A percentile compares a stretch with the other conserved stretches of the same genome.
These are phyloP conservation scores for Chrysoporthe austroafricana DNA, from an alignment of 2,329 filamentous ascomycete species.

Conservation along the genomic window DNA sequence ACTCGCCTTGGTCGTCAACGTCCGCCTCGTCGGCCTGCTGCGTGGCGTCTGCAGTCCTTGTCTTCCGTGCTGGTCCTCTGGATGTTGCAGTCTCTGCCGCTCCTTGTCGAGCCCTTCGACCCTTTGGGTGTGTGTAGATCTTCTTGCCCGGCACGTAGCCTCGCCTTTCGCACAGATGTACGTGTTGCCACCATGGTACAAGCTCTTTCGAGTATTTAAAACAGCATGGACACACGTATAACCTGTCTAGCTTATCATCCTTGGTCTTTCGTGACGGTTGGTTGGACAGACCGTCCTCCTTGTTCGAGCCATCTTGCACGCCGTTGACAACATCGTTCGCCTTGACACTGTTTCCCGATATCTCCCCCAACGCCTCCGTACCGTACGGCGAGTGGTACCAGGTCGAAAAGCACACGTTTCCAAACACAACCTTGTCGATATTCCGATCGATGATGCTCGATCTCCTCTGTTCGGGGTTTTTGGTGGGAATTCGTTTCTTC, in stretches of 20 bases:
- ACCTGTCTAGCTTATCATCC: slow-evolving; percentile 59
- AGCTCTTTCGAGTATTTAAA: slow-evolving; percentile 84
- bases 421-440: slow-evolving; percentile 84
- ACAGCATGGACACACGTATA: slow-evolving; percentile 91
- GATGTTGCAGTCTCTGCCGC: slow-evolving; percentile 12
- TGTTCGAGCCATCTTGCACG: slow-evolving; percentile 34
- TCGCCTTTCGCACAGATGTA: slow-evolving; percentile 58
- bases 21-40: slow-evolving; percentile 46
- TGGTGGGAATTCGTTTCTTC: slow-evolving; percentile 16
- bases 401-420: slow-evolving; percentile 80
- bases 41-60: slow-evolving; percentile 38
- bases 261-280: slow-evolving; percentile 21
- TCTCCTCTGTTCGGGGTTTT: slow-evolving; percentile 33
- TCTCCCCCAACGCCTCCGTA: slow-evolving; percentile 68
- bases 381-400: slow-evolving; percentile 93
- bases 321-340: slow-evolving; percentile 40
- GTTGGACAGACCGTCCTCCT: slow-evolving; percentile 35
- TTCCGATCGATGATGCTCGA: slow-evolving; percentile 66
- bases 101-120: slow-evolving; percentile 45
- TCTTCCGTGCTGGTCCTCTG: slow-evolving; percentile 41
- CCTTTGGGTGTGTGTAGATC: slow-evolving; percentile 69
- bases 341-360: slow-evolving; percentile 37
- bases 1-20: slow-evolving; percentile 67
- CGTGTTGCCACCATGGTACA: slow-evolving; percentile 61
- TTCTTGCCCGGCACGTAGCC: slow-evolving; percentile 65